Base-by-base conservation (phyloP, 1,284 basidiomycete genomes). In the Tilletiaria anomala region DNA sequence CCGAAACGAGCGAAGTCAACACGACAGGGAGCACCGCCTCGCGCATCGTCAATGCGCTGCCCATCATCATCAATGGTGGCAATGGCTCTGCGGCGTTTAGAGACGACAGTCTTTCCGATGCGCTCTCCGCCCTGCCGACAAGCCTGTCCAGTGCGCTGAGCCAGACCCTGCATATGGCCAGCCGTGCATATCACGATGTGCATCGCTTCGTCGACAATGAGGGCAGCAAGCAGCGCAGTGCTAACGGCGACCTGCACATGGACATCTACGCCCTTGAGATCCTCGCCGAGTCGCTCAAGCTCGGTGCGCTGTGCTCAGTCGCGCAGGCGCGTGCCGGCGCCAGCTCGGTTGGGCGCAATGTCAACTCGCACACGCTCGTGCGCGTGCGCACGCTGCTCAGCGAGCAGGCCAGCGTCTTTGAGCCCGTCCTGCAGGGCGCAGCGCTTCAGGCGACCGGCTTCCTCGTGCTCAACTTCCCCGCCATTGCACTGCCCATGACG, bases 381-480 rank as follows among this genome's bases (percentile, higher is more conserved):
- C 77, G 78, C 10, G 72, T 94, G 18, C 76, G 79, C 42, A 71
- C 80, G 2, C 71, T 94, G 4, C 71, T 94, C 31, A 87, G 83
- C 54, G 80, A 82, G 41, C 77, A 79, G 32, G 80, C 86, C 3
- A 79, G 84, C 3, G 74, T 88, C 34, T 78, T 76, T 38, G 84
- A 89, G 48, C 78, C 78, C 50, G 69, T 84, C 33, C 76, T 87
- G 2, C 84, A 87, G 68, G 82, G 85, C 61, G 79, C 86, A 5
- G 84, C 86, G 18, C 70, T 89, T 36, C 83, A 86, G 61, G 77
- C 82, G 6, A 78, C 76, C 22, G 80, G 77, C 15, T 78, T 84
- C 21, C 74, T 82, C 23, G 88, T 89, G 2, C 79, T 80, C 65
- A 88, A 82, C 49, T 86, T 86, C 68, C 80, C 82, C 0, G 76